Conservation (phyloP, 164 flowering plant species). For the Stephania yunnanensis region DNA sequence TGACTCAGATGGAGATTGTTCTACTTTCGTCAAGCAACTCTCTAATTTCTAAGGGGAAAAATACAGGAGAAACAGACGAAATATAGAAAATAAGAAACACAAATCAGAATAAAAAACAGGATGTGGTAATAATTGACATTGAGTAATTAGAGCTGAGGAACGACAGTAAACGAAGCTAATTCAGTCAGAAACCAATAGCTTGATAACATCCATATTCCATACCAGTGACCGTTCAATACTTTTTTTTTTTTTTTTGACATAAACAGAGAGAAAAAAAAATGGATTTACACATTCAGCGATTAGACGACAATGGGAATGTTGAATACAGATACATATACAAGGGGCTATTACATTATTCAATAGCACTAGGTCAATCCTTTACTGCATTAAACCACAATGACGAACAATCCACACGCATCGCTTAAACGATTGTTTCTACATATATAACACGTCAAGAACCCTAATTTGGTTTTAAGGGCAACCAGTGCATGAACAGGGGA, state of each 20-base stretch:
- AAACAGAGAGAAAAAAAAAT: no score
- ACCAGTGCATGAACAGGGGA: neutral
- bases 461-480: neutral
- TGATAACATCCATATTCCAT: no score
- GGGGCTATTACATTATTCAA: no score
- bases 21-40: conserved; percentile 44
- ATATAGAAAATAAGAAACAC: neutral
- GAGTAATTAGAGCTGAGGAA: neutral
- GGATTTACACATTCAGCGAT: no score
- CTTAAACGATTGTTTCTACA: neutral
- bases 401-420: neutral
- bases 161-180: no score
- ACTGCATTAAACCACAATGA: neutral
- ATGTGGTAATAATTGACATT: neutral
- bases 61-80: neutral
- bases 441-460: neutral
- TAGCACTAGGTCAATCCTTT: no score
- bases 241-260: no score
- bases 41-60: conserved; percentile 45
- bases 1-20: conserved; percentile 62
- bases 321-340: no score
- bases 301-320: no score
- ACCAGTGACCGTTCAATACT: no score
- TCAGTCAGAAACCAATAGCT: no score
- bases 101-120: neutral